Conservation (phyloP, 1,284 basidiomycete genomes). For the Ganoderma lucidum region DNA sequence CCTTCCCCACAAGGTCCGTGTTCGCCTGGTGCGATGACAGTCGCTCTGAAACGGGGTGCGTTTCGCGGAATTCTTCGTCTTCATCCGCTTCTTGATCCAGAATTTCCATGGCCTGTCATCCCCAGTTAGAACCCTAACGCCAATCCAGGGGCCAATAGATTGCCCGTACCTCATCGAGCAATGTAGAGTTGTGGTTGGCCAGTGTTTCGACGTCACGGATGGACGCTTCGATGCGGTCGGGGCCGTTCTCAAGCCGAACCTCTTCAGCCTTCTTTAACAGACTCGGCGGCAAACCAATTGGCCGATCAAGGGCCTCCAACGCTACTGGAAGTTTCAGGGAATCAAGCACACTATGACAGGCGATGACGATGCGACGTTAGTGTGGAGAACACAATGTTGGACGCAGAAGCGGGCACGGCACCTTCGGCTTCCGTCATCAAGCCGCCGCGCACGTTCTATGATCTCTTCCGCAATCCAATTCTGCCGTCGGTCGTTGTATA, state of each 20-base stretch:
- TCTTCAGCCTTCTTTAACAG: constrained; percentile 89
- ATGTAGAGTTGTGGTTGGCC: constrained; percentile 64
- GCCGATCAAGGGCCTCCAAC: constrained; percentile 89
- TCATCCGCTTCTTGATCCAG: constrained; percentile 91
- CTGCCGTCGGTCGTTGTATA: constrained; percentile 88
- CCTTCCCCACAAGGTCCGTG: constrained; percentile 72
- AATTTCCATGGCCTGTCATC: constrained; percentile 80
- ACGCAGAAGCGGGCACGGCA: constrained; percentile 44
- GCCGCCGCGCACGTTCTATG: constrained; percentile 64
- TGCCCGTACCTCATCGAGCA: constrained; percentile 76
- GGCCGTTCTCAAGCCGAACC: constrained; percentile 82
- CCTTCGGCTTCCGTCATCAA: constrained; percentile 73
- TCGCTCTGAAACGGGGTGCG: constrained; percentile 53
- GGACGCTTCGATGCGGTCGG: constrained; percentile 73
- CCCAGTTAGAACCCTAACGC: background rate
- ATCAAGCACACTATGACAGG: constrained; percentile 65
- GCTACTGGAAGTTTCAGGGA: constrained; percentile 85
- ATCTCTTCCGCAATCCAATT: constrained; percentile 79
- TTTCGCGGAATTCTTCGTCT: constrained; percentile 75
- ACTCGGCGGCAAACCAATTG: constrained; percentile 89
- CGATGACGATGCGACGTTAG: background rate
- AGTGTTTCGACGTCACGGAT: constrained; percentile 80
- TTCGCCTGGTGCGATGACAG: constrained; percentile 85
- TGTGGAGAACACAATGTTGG: background rate
- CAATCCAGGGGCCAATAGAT: background rate